Conservation (phyloP, 192 early-diverging fungal genomes). For the Gryganskiella cystojenkinii region DNA sequence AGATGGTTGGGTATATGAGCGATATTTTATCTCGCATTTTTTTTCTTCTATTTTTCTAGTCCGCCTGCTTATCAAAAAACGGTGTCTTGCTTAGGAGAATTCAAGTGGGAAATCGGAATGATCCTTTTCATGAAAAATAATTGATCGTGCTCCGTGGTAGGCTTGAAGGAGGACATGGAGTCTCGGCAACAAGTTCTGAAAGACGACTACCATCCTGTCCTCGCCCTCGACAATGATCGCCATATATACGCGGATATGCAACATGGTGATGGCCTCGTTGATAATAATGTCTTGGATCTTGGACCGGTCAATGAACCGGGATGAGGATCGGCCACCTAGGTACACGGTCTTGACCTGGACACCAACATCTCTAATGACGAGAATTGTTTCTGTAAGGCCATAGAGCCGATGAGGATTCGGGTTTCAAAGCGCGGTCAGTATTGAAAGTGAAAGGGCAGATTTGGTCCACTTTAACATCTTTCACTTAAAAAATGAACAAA, state of each 20-base stretch:
- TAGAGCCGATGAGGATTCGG: no score
- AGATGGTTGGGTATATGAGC: no score
- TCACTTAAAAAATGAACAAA: background rate
- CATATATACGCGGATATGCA: conserved; percentile 77
- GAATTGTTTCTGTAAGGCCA: conserved; percentile 68
- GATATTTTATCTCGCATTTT: no score
- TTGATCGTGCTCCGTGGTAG: conserved; percentile 62
- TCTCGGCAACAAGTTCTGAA: conserved; percentile 66
- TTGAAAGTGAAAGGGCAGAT: background rate
- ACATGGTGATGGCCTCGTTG: conserved; percentile 81
- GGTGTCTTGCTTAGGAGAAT: conserved; percentile 14
- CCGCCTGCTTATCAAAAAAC: no score
- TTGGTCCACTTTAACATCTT: background rate
- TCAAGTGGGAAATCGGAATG: conserved; percentile 38
- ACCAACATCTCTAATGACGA: conserved; percentile 75
- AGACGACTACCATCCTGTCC: conserved; percentile 73
- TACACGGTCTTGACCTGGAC: conserved; percentile 72
- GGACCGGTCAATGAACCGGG: conserved; percentile 71
- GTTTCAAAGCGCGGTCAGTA: no score
- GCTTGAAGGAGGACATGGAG: conserved; percentile 58
- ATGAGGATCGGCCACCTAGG: conserved; percentile 56
- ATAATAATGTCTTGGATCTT: conserved; percentile 77
- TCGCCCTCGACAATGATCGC: conserved; percentile 72
- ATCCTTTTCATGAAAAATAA: conserved; percentile 62
- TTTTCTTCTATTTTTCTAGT: no score